Percentiles rank a stretch among this genome's conserved stretches.
Evolutionary conservation across 257 asterid genomes (phyloP).

Genomic region (Apocynum venetum): DNA sequence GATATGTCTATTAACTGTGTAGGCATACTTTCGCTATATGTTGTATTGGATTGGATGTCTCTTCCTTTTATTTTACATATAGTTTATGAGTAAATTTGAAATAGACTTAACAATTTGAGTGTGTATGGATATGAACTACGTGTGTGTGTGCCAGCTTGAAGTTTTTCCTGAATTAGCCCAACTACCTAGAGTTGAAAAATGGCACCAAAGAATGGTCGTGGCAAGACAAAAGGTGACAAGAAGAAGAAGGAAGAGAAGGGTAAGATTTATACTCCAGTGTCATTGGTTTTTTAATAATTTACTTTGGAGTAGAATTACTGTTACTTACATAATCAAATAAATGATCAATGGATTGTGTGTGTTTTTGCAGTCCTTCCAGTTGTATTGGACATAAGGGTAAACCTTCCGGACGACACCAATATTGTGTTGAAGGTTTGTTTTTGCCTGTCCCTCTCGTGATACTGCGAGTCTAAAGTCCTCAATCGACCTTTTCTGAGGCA

Average conservation of each 20-base stretch:
- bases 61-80: background rate
- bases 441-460: background rate
- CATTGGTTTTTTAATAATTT: no score
- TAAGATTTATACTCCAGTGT: slow-evolving; percentile 4
- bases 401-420: slow-evolving; percentile 78
- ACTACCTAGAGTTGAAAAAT: slow-evolving; percentile 27
- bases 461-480: no score
- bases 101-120: no score
- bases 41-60: background rate
- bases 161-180: background rate
- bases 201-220: slow-evolving; percentile 95
- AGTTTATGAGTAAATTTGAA: background rate
- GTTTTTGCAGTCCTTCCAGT: slow-evolving; percentile 79
- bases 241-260: slow-evolving; percentile 96
- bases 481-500: background rate
- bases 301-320: background rate
- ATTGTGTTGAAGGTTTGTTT: slow-evolving; percentile 72
- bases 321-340: background rate
- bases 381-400: slow-evolving; percentile 71
- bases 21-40: no score
- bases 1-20: background rate
- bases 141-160: background rate
- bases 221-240: slow-evolving; percentile 86
- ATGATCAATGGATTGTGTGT: background rate
- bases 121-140: background rate